Base-by-base conservation (phyloP, 2,329 filamentous ascomycete species). In the Parascedosporium putredinis region DNA sequence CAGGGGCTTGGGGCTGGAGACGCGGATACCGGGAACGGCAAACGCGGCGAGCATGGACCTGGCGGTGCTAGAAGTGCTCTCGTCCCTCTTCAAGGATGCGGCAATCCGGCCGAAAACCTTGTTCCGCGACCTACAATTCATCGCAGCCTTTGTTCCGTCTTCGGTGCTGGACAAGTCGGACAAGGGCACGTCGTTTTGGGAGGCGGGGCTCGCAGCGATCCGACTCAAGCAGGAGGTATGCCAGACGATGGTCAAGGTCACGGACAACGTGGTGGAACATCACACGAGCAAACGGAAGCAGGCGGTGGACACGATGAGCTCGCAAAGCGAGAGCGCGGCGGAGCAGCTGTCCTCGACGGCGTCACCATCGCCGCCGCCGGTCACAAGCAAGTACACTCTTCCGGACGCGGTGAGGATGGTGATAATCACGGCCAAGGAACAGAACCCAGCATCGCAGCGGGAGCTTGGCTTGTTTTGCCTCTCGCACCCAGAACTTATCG, bases 391-490 rank as follows among this genome's bases (percentile, higher is more conserved):
- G 44, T 83, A 88, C 65, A 81, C 77, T 51, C 79, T 93, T 61
- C 75, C 81, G 40, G 88, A 96, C 62, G 91, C 89, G 0, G 90
- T 86, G 2, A 81, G 78, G 56, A 93, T 97, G 82, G 88, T 88
- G 74, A 85, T 88, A 54, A 93, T 96, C 61, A 91, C 90, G 1
- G 93, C 93, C 14, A 93, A 90, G 63, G 93, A 98, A 67, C 90
- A 91, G 34, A 65, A 64, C 43, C 81, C 90, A 53, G 86, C 87
- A 10, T 90, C 91, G 4, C 90, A 97, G 68, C 83, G 93, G 47
- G 93, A 98, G 67, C 76, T 98, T 14, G 93, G 87, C 2, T 86
- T 95, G 54, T 85, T 97, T 59, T 97, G 96, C 63, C 78, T 98
- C 34, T 93, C 88, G 0, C 86, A 95, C 57, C 90, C 93, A 0